phyloP scores from a whole-genome alignment of 2,329 filamentous ascomycete species.

The Verticillium tricorpus region DNA sequence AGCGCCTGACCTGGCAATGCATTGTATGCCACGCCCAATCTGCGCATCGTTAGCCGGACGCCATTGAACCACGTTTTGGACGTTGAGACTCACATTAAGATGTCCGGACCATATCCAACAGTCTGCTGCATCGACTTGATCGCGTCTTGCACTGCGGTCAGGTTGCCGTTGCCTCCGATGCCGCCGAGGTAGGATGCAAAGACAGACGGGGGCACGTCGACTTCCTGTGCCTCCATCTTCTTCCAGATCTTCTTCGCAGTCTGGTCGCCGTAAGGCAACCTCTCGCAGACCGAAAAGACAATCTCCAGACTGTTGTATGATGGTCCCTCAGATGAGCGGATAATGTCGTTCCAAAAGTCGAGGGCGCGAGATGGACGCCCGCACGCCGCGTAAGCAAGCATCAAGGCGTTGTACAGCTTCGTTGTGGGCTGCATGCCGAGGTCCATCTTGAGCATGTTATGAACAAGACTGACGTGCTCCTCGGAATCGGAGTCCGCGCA shows the following conservation, averaged over 20 bases:
- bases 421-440: constrained; percentile 74
- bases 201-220: constrained; percentile 69
- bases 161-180: constrained; percentile 66
- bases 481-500: constrained; percentile 31
- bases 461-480: constrained; percentile 68
- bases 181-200: constrained; percentile 75
- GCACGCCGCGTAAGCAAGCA: constrained; percentile 76
- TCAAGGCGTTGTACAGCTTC: constrained; percentile 73
- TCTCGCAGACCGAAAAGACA: constrained; percentile 75
- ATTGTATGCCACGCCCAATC: constrained; percentile 73
- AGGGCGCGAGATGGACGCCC: constrained; percentile 63
- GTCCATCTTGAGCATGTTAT: constrained; percentile 95
- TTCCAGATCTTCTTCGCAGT: constrained; percentile 66
- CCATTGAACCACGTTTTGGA: neutral
- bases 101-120: constrained; percentile 63
- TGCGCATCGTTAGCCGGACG: constrained; percentile 24
- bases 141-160: constrained; percentile 62
- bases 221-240: constrained; percentile 67
- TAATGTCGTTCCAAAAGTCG: constrained; percentile 80
- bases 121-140: constrained; percentile 63
- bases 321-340: constrained; percentile 79
- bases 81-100: constrained; percentile 59
- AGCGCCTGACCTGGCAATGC: constrained; percentile 60
- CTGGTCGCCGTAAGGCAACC: constrained; percentile 50
- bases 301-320: constrained; percentile 76